A percentile compares a stretch with the other conserved stretches of the same genome.
These are phyloP conservation scores for Aspergillus niger DNA, from an alignment of 2,329 filamentous ascomycete species.

Conservation along the genomic window DNA sequence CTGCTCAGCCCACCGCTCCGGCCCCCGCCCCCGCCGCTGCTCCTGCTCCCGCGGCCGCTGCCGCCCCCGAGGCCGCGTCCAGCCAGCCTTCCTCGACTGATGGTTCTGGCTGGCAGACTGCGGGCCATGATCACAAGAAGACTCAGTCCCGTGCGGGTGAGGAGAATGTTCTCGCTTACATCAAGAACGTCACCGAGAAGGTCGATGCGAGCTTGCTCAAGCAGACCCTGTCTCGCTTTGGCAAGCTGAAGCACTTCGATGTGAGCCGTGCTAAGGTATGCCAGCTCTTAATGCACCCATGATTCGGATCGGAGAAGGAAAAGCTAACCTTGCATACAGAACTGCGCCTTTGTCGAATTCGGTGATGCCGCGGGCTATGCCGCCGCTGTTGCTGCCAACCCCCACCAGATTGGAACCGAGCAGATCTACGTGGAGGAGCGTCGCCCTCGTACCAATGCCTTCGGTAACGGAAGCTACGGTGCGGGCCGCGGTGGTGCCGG, in stretches of 20 bases:
- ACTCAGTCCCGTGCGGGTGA: constrained; percentile 72
- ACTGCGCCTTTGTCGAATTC: constrained; percentile 96
- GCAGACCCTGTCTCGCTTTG: constrained; percentile 68
- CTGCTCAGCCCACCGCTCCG: constrained; percentile 38
- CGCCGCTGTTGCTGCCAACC: constrained; percentile 80
- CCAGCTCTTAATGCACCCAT: neutral
- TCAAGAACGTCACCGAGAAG: constrained; percentile 93
- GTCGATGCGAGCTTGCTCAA: constrained; percentile 74
- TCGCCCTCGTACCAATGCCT: constrained; percentile 71
- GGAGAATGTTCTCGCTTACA: constrained; percentile 79
- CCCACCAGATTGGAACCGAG: constrained; percentile 80
- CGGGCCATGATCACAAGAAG: constrained; percentile 75
- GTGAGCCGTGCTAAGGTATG: constrained; percentile 74
- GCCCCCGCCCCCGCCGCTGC: constrained; percentile 37
- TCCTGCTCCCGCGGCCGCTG: constrained; percentile 37
- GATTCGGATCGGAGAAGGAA: neutral
- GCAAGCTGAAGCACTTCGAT: constrained; percentile 65
- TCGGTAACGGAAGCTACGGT: constrained; percentile 66
- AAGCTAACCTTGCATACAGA: constrained; percentile 56
- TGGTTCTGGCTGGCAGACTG: constrained; percentile 82
- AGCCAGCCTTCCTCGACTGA: constrained; percentile 79
- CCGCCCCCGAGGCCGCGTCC: constrained; percentile 57
- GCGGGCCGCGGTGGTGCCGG: constrained; percentile 64
- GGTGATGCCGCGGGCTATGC: constrained; percentile 77
- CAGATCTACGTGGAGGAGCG: constrained; percentile 86